Percentiles rank a stretch among this genome's conserved stretches.
Conservation (phyloP, 2,329 filamentous ascomycete genomes). For the Aspergillus sp. region DNA sequence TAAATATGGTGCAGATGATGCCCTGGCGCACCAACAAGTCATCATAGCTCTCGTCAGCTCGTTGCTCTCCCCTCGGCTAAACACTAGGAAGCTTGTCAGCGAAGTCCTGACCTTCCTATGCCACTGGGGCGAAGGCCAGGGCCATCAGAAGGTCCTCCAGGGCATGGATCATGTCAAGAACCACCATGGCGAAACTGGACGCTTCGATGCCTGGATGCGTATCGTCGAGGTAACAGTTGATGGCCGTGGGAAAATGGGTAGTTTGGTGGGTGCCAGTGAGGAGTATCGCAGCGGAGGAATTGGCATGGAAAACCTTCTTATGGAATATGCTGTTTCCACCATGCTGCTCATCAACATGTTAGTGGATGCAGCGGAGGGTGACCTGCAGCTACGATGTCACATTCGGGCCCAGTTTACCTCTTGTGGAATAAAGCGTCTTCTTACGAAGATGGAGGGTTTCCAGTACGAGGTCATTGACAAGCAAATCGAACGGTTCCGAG, state of each 20-base stretch:
- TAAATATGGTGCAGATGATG: conserved; percentile 97
- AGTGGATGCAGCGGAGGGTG: conserved; percentile 82
- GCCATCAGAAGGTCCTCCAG: conserved; percentile 89
- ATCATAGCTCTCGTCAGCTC: conserved; percentile 83
- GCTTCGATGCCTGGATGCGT: conserved; percentile 98
- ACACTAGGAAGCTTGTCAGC: conserved; percentile 89
- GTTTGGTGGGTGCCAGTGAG: conserved; percentile 91
- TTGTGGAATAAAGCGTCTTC: conserved; percentile 88
- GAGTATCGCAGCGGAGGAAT: conserved; percentile 94
- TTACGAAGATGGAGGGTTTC: conserved; percentile 96
- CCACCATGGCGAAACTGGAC: conserved; percentile 83
- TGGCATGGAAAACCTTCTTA: conserved; percentile 96
- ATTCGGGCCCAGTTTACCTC: conserved; percentile 93
- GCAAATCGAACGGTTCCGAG: conserved; percentile 88
- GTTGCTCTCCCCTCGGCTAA: conserved; percentile 80
- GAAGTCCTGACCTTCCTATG: conserved; percentile 95
- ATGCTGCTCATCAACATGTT: conserved; percentile 96
- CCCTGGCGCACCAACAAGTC: conserved; percentile 81
- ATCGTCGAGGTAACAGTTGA: conserved; percentile 96
- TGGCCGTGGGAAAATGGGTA: conserved; percentile 97
- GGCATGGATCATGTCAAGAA: conserved; percentile 88
- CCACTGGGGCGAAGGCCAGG: conserved; percentile 84
- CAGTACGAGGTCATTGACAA: conserved; percentile 98
- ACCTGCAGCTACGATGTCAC: conserved; percentile 87
- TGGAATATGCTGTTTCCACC: conserved; percentile 97